These are phyloP conservation scores for Hypoxylon rubiginosum DNA, from an alignment of 2,329 filamentous ascomycete genomes.

Conservation along the genomic window DNA sequence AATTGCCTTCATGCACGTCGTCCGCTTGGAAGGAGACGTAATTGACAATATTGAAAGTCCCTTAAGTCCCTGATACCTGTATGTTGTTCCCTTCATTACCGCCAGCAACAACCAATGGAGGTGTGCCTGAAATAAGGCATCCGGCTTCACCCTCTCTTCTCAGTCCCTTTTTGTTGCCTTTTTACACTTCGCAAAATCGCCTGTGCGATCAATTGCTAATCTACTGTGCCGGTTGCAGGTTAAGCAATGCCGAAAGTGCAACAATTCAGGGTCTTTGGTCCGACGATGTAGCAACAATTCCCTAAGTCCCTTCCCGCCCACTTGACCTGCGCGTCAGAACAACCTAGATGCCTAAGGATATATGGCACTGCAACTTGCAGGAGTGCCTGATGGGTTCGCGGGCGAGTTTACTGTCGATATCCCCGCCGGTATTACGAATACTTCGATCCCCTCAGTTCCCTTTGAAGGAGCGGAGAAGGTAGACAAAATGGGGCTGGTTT, in stretches of 20 bases:
- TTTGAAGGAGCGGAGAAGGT: not conserved
- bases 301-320: not conserved
- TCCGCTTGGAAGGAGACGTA: not conserved
- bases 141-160: not conserved
- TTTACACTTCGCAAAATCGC: constrained; percentile 15
- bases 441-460: not conserved
- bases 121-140: constrained; percentile 7
- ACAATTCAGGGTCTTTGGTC: not conserved
- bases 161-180: constrained; percentile 19
- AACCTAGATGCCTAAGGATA: constrained; percentile 1
- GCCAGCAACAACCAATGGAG: not conserved
- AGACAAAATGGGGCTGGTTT: not conserved
- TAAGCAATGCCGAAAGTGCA: not conserved
- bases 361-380: not conserved
- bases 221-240: not conserved
- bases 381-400: not conserved
- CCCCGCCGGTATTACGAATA: not conserved
- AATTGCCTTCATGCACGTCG: constrained; percentile 6
- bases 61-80: not conserved
- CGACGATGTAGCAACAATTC: not conserved
- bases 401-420: not conserved
- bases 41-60: not conserved
- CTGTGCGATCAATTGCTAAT: not conserved
- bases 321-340: not conserved
- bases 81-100: not conserved